These are phyloP conservation scores for Pseudomonodictys pantanalensis DNA, from an alignment of 495 filamentous ascomycete genomes.

Conservation along the genomic window DNA sequence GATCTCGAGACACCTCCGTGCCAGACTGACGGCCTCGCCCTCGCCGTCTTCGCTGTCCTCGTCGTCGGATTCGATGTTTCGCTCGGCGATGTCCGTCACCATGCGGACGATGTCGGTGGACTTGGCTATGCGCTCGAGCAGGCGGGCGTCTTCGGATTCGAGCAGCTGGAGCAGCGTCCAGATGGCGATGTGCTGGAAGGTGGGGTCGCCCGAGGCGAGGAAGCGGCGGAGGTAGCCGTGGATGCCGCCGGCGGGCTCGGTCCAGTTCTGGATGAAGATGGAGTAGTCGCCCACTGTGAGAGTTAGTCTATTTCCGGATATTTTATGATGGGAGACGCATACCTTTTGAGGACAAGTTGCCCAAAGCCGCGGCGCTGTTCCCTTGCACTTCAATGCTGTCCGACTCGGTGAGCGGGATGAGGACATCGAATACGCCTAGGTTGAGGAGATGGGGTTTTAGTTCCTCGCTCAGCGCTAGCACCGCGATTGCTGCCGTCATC, in stretches of 20 bases:
- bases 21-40: slow-evolving; percentile 87
- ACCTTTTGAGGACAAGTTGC: slow-evolving; percentile 98
- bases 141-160: slow-evolving; percentile 84
- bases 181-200: slow-evolving; percentile 98
- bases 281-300: slow-evolving; percentile 88
- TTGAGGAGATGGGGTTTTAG: slow-evolving; percentile 88
- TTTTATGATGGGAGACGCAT: slow-evolving; percentile 6
- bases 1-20: slow-evolving; percentile 82
- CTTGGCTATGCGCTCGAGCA: slow-evolving; percentile 80
- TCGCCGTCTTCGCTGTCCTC: slow-evolving; percentile 84
- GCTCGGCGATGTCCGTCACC: slow-evolving; percentile 86
- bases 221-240: slow-evolving; percentile 93
- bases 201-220: slow-evolving; percentile 88
- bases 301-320: neutral
- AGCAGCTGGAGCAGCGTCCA: slow-evolving; percentile 96
- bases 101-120: slow-evolving; percentile 85
- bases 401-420: slow-evolving; percentile 92
- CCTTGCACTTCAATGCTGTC: slow-evolving; percentile 97
- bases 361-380: slow-evolving; percentile 92
- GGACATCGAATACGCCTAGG: slow-evolving; percentile 91
- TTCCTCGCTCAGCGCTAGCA: slow-evolving; percentile 94
- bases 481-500: slow-evolving; percentile 98
- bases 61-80: slow-evolving; percentile 83
- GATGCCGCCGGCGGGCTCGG: slow-evolving; percentile 86
- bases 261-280: slow-evolving; percentile 93